phyloP scores from a whole-genome alignment of 139 green algal species.

The Haematococcus sp. region DNA sequence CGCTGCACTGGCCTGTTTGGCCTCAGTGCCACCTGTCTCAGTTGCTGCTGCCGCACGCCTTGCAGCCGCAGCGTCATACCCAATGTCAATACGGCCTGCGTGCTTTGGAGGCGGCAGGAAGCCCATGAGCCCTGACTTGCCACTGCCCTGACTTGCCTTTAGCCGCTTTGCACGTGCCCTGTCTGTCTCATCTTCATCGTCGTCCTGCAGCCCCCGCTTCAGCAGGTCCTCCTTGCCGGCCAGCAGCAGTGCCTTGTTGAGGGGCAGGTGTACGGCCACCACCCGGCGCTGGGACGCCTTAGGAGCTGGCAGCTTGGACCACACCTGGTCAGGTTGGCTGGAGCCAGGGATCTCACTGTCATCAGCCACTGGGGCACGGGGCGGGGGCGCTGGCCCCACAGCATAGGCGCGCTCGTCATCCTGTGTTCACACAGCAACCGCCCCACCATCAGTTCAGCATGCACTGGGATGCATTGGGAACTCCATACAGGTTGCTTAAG shows the following conservation, averaged over 20 bases:
- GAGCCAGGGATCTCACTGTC: slow-evolving; percentile 2
- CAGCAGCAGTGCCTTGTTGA: slow-evolving; percentile 38
- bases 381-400: background rate
- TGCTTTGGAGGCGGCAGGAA: slow-evolving; percentile 65
- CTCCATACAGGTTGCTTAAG: no score
- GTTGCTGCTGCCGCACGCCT: background rate
- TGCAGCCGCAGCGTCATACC: background rate
- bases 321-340: background rate
- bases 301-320: slow-evolving; percentile 7
- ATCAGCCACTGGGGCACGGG: no score
- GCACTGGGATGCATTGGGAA: no score
- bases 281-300: slow-evolving; percentile 16
- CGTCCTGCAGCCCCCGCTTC: slow-evolving; percentile 15
- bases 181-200: slow-evolving; percentile 32
- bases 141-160: background rate
- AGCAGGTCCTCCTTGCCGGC: slow-evolving; percentile 11
- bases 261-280: slow-evolving; percentile 25
- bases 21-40: slow-evolving; percentile 7
- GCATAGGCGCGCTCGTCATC: no score
- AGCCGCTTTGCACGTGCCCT: slow-evolving; percentile 21
- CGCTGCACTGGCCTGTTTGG: background rate
- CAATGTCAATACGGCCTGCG: background rate
- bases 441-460: no score
- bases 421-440: no score
- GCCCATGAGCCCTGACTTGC: slow-evolving; percentile 41